A percentile compares a stretch with the other conserved stretches of the same genome.
These are phyloP conservation scores for Lolium perenne DNA, from an alignment of 176 grass and related monocot species.

Conservation along the genomic window DNA sequence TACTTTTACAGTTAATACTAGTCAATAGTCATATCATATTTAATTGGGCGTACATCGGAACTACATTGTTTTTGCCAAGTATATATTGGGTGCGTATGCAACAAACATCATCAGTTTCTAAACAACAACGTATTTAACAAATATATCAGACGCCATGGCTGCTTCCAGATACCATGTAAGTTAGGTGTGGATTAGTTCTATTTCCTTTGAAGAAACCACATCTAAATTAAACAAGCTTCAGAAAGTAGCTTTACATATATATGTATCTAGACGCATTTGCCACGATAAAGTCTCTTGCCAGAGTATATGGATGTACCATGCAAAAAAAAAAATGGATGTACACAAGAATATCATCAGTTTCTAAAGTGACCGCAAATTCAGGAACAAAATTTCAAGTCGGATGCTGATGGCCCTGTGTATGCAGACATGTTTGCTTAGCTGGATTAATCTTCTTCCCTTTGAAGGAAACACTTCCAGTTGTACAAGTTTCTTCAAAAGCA, in stretches of 20 bases:
- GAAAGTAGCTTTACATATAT: not conserved
- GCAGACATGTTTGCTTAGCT: too few species aligned
- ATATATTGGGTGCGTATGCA: not conserved
- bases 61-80: not conserved
- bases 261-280: not conserved
- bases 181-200: not conserved
- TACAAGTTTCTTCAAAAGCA: too few species aligned
- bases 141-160: not conserved
- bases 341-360: too few species aligned
- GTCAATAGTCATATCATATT: not conserved
- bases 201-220: not conserved
- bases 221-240: not conserved
- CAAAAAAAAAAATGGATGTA: not conserved
- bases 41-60: not conserved
- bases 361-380: too few species aligned
- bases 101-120: not conserved
- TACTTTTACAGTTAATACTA: not conserved
- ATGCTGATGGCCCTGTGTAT: too few species aligned
- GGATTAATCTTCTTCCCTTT: too few species aligned
- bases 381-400: too few species aligned
- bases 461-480: too few species aligned
- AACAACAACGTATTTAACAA: not conserved
- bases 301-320: not conserved
- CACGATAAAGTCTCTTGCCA: not conserved
- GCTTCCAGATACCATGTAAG: not conserved